Evolutionary conservation across 176 grass and related monocot species (phyloP), one percentile per base, ranked within the genome.

Genomic region (Saccharum spontaneum): DNA sequence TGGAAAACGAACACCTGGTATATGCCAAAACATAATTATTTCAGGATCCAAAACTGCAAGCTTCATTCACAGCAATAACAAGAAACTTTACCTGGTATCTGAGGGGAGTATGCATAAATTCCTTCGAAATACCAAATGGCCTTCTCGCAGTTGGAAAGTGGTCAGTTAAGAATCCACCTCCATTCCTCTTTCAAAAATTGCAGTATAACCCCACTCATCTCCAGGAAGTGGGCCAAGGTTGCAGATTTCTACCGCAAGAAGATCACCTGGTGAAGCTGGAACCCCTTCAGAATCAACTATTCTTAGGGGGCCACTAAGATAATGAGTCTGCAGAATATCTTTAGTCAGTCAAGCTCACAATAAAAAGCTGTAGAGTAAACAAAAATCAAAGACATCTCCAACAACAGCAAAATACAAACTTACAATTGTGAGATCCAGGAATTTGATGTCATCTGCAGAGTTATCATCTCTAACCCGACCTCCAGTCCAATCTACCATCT

Each of bases 91-190:
- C 93, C 93, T 84, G 91, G 93, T 75, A 98, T 95, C 64, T 95
- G 89, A 76, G 91, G 96, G 20, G 93, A 98, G 83, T 92, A 87
- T 76, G 93, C 93, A 81, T 92, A 95, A 86, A 95, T 98, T 90
- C 91, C 93, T 95, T 98, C 91, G 49, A 98, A 98, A 86, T 98
- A 98, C 96, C 96, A 98, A 72, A 98, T 95, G 15, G 86, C 89
- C 83, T 98, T 60, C 91, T 94, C 81, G 93, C 96, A 84, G 48
- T 85, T 46, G 96, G 96, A 62, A 98, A 94, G 75, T 98, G 91
- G 11, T 94, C 96, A 2, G 91, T 98, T 87, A 98, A 84, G 80
- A 95, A 98, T 23, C 96, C 91, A 46, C 96, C 96, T 66, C 96
- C 93, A 71, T 95, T 98, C n/a, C 96, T 86, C 89, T 95, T 77